These are phyloP conservation scores for Fraxinus nigra DNA, from an alignment of 305 asterid species.

Conservation along the genomic window DNA sequence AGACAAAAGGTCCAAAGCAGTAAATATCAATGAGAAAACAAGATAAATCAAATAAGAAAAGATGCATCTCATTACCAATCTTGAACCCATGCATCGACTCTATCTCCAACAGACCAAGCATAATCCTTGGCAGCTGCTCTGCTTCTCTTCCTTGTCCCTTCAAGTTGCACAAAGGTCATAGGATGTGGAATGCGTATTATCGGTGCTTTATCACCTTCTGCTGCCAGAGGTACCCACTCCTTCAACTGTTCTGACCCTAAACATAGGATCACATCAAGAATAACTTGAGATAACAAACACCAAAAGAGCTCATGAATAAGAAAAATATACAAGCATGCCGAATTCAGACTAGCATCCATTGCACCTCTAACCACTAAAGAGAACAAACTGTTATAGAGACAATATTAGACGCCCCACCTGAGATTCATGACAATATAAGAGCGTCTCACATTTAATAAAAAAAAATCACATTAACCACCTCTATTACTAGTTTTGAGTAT, in stretches of 20 bases:
- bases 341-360: background rate
- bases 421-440: background rate
- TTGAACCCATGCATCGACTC: conserved; percentile 79
- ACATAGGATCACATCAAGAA: conserved; percentile 11
- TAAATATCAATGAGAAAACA: background rate
- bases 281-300: background rate
- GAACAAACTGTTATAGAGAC: background rate
- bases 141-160: conserved; percentile 79
- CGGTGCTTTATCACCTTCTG: conserved; percentile 57
- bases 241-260: conserved; percentile 58
- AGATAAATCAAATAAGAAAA: background rate
- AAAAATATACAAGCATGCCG: background rate
- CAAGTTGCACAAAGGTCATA: conserved; percentile 44
- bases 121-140: conserved; percentile 71
- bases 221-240: conserved; percentile 85
- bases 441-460: background rate
- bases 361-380: background rate
- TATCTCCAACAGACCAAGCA: conserved; percentile 84
- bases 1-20: background rate
- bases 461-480: background rate
- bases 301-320: background rate
- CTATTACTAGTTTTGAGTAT: background rate
- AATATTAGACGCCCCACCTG: background rate
- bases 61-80: conserved; percentile 54
- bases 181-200: conserved; percentile 69